Evolutionary conservation across 1,139 yeast genomes (phyloP), one percentile per base, ranked within the genome.

Genomic region (Blastobotrys arbuscula): DNA sequence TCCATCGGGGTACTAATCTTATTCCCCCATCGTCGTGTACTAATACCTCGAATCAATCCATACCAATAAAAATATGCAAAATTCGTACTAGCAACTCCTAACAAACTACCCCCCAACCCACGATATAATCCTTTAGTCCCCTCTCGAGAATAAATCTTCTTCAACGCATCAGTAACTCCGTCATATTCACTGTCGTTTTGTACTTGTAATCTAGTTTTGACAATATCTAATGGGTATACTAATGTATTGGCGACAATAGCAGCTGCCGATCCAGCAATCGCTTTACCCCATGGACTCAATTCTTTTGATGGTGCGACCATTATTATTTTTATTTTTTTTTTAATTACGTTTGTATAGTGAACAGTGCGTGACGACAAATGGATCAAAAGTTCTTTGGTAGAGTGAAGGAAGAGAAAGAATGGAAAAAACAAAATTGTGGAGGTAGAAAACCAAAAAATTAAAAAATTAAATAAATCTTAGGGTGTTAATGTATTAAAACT

Each of bases 1-100:
- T 88, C 96, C 54, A 79, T 79, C 1, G 80, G 71, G 1, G 95
- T 85, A 42, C 78, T 72, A 18, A 58, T 79, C 66, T 38, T 56
- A 2, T 52, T 52, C 6, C 56, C 53, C 41, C 52, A 53, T 52
- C 74, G 69, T 19, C 74, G 68, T 55, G 76, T 65, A 62, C 83
- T 84, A 20, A 77, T 67, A 51, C 78, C 75, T 55, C 87, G 78
- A 24, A 86, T 82, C 42, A 84, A 70, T 3, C 92, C 82, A 65
- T 87, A 87, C 95, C 95, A 87, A 68, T 71, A 87, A 65, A 87
- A 88, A 68, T 87, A 87, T 33, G 89, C 82, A 64, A 87, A 87
- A 60, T 84, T 85, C 61, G 85, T 88, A 3, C 86, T 79, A 2
- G 92, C 92, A 5, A 83, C 78, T 2, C 92, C 90, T 37, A 83